Evolutionary conservation across 2,329 filamentous ascomycete genomes (phyloP).

Genomic region (Hymenoscyphus salicellus): DNA sequence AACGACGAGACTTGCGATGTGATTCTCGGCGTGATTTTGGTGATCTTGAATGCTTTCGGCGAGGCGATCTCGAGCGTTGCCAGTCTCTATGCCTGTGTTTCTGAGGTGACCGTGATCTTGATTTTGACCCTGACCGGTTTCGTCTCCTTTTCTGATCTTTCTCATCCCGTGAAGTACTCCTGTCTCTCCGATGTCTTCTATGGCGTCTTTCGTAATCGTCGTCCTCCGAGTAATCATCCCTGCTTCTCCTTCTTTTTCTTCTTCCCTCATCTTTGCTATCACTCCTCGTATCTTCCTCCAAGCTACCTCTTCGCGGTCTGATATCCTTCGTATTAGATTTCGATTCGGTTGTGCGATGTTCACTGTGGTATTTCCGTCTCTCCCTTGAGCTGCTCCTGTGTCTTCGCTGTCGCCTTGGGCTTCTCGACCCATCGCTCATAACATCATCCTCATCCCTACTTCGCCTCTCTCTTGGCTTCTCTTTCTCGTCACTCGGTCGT

Average conservation of each 20-base stretch:
- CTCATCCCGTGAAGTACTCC: slow-evolving; percentile 25
- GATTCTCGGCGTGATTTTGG: slow-evolving; percentile 15
- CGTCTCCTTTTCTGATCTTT: slow-evolving; percentile 18
- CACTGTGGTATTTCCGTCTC: background rate
- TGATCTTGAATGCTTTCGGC: slow-evolving; percentile 27
- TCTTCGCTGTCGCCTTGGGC: slow-evolving; percentile 32
- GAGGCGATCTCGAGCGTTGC: slow-evolving; percentile 37
- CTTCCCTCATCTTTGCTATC: background rate
- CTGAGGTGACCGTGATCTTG: slow-evolving; percentile 28
- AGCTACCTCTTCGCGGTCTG: background rate
- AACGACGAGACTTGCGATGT: slow-evolving; percentile 11
- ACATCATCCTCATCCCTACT: slow-evolving; percentile 11
- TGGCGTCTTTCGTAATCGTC: slow-evolving; percentile 9
- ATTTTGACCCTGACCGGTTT: slow-evolving; percentile 28
- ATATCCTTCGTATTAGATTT: background rate
- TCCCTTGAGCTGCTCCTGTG: slow-evolving; percentile 26
- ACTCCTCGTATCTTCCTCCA: background rate
- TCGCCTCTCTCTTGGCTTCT: slow-evolving; percentile 10
- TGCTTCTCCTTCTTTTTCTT: background rate
- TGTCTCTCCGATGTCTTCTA: slow-evolving; percentile 31
- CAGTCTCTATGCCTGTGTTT: slow-evolving; percentile 28
- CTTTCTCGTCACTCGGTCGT: background rate
- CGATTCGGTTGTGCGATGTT: background rate
- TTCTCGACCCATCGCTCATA: slow-evolving; percentile 10
- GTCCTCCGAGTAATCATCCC: background rate